Evolutionary conservation across 352 stramenopile species (phyloP), one percentile per base, ranked within the genome.

Genomic region (Globisporangium apiculatum): DNA sequence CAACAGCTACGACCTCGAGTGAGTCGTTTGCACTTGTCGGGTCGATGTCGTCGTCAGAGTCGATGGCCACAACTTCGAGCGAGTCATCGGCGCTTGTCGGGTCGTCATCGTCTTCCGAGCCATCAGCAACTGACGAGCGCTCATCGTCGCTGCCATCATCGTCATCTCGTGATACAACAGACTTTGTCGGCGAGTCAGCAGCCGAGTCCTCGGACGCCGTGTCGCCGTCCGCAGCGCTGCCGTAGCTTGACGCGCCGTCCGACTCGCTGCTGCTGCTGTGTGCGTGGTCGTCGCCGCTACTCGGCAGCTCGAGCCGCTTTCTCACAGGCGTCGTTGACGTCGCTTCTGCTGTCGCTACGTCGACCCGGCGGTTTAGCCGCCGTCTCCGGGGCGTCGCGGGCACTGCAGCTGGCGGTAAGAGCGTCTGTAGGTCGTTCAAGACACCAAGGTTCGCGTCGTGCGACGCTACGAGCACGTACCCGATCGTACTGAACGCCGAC

Each of bases 401-500:
- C 24, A 10, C 24, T 1, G 35, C 38, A 40, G 45, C 38, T 8
- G 38, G 15, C 17, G 51, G 51, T 7, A 14, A 41, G 43, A 63
- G 51, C 8, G 38, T 18, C 7, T 41, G 11, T 36, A 63, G 58
- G 43, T 58, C 42, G 1, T 58, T 15, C 18, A 63, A 31, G 4
- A 53, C 51, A 1, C 18, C 4, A 7, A 58, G 17, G 48, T 51
- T 53, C 5, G 58, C 50, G 45, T 47, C 43, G 48, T 38, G 35
- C 35, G 58, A 45, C 17, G 43, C 45, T 7, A 63, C 35, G 3
- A 55, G 18, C 12, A 63, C 40, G 18, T 41, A 50, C 5, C 51
- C 51, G n/a, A 63, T 40, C 17, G 51, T 54, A 18, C 58, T 58
- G 43, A 63, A 57, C 36, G 58, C 58, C 36, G 58, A 63, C 3